Evolutionary conservation across 2,329 filamentous ascomycete species (phyloP).

Genomic region (Hymenoscyphus fraxineus): DNA sequence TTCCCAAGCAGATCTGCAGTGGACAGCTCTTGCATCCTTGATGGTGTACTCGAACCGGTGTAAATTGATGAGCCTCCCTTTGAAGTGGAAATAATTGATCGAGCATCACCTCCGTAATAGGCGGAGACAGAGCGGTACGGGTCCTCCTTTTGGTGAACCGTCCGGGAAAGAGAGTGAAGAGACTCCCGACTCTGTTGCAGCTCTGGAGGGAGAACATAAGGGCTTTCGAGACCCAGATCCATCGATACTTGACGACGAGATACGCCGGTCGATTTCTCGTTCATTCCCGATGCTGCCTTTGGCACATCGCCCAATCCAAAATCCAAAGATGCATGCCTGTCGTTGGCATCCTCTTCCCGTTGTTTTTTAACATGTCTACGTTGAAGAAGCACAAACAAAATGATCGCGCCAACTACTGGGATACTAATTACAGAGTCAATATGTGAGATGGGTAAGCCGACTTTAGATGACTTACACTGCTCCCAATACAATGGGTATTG

Average conservation of each 20-base stretch:
- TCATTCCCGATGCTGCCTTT: conserved; percentile 11
- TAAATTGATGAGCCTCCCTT: conserved; percentile 45
- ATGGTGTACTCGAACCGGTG: conserved; percentile 39
- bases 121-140: conserved; percentile 68
- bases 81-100: conserved; percentile 51
- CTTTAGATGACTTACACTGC: conserved; percentile 59
- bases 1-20: conserved; percentile 28
- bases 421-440: conserved; percentile 51
- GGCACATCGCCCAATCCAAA: conserved; percentile 69
- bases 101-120: conserved; percentile 55
- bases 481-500: conserved; percentile 64
- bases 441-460: not conserved
- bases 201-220: conserved; percentile 87
- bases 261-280: conserved; percentile 23
- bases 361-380: conserved; percentile 71
- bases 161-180: conserved; percentile 77
- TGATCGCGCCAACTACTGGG: conserved; percentile 63
- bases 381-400: conserved; percentile 73
- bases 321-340: conserved; percentile 87
- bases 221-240: conserved; percentile 70
- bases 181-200: conserved; percentile 79
- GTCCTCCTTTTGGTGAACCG: conserved; percentile 71
- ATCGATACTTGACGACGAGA: conserved; percentile 56
- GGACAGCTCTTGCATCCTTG: conserved; percentile 25
- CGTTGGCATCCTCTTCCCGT: conserved; percentile 72